These are phyloP conservation scores for Sporothrix protearum DNA, from an alignment of 2,329 filamentous ascomycete species.

Conservation along the genomic window DNA sequence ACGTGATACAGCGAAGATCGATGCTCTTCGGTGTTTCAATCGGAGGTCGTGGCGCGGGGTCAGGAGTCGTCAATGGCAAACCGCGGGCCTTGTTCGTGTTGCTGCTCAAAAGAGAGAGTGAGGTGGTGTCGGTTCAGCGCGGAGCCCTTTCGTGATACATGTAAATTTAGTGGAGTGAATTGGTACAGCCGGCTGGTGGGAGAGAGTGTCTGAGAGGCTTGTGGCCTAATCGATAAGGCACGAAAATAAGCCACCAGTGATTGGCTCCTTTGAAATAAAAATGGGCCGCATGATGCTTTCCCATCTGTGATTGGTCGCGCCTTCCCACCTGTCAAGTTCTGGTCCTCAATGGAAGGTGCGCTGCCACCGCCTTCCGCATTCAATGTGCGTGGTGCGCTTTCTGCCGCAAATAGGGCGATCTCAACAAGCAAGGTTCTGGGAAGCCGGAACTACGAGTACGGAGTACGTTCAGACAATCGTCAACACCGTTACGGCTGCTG, in stretches of 20 bases:
- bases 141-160: not conserved
- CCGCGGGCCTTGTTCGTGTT: conserved; percentile 7
- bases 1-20: not conserved
- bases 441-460: not conserved
- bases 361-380: conserved; percentile 20
- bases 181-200: not conserved
- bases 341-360: not conserved
- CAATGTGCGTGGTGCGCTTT: not conserved
- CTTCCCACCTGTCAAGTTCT: not conserved
- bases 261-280: conserved; percentile 14
- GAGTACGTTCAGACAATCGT: not conserved
- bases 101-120: not conserved
- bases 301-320: not conserved
- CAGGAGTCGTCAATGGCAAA: conserved; percentile 19
- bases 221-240: conserved; percentile 25
- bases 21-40: not conserved
- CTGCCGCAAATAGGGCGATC: conserved; percentile 12
- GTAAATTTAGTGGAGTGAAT: conserved; percentile 17
- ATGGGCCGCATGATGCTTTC: not conserved
- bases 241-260: conserved; percentile 25
- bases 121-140: not conserved
- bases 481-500: not conserved
- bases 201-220: not conserved
- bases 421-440: not conserved
- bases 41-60: not conserved